A percentile compares a stretch with the other conserved stretches of the same genome.
phyloP scores from a whole-genome alignment of 495 filamentous ascomycete species.

The Eremomyces bilateralis region DNA sequence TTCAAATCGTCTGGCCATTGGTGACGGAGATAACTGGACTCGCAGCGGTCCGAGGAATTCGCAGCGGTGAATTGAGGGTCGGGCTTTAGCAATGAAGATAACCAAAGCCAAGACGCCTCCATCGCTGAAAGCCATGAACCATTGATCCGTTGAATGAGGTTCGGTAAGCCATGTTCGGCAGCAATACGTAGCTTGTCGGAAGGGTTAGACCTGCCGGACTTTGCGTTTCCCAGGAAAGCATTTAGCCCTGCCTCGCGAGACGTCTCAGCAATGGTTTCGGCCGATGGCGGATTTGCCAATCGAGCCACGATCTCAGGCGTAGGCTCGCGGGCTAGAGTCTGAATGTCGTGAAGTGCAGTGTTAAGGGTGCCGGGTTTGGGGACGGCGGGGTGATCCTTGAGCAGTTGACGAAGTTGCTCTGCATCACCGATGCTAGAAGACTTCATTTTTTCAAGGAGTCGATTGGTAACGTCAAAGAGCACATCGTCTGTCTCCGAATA shows the following conservation, averaged over 20 bases:
- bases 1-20: conserved; percentile 60
- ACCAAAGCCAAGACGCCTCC: conserved; percentile 15
- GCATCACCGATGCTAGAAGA: conserved; percentile 26
- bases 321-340: conserved; percentile 3
- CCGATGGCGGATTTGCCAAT: conserved; percentile 2
- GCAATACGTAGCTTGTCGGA: conserved; percentile 9
- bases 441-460: conserved; percentile 43
- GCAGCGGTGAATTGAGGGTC: conserved; percentile 5
- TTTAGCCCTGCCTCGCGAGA: conserved; percentile 30
- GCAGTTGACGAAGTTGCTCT: conserved; percentile 7
- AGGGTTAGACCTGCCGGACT: conserved; percentile 26
- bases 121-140: conserved; percentile 13
- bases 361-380: not conserved
- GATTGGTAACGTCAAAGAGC: conserved; percentile 46
- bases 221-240: conserved; percentile 62
- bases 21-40: conserved; percentile 34
- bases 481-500: conserved; percentile 52
- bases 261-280: conserved; percentile 7
- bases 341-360: conserved; percentile 9
- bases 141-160: conserved; percentile 12
- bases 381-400: conserved; percentile 1
- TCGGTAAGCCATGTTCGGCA: conserved; percentile 8
- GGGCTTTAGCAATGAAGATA: conserved; percentile 12
- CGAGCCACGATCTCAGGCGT: conserved; percentile 4
- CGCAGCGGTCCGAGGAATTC: not conserved